Evolutionary conservation across 192 early-diverging fungal species (phyloP).

Genomic region (Polychytrium aggregatum): DNA sequence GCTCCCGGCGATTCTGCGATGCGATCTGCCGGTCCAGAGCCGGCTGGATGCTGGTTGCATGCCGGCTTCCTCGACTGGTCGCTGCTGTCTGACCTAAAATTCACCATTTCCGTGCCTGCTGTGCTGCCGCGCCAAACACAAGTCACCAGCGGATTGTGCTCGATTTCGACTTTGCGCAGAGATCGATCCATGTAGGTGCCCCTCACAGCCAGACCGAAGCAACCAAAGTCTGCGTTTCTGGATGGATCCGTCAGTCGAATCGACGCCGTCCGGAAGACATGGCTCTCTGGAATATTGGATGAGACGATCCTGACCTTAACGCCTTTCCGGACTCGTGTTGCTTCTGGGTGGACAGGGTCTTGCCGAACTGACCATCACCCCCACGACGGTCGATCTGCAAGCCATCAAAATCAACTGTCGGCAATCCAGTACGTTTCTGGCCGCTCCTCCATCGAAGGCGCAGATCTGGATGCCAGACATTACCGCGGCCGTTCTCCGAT

Average conservation of each 20-base stretch:
- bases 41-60: too few relatives aligned
- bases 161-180: slow-evolving; percentile 13
- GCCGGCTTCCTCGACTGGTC: too few relatives aligned
- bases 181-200: slow-evolving; percentile 7
- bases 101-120: neutral
- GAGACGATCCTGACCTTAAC: neutral
- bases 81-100: neutral
- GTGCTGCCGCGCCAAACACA: slow-evolving; percentile 2
- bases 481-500: neutral
- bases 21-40: too few relatives aligned
- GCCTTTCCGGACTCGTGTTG: neutral
- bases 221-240: neutral
- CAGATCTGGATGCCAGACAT: too few relatives aligned
- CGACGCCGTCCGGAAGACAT: neutral
- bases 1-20: too few relatives aligned
- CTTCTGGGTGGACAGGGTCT: slow-evolving; percentile 2
- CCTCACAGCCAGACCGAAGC: neutral
- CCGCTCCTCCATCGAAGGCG: neutral
- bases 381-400: slow-evolving; percentile 4
- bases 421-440: slow-evolving; percentile 13
- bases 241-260: neutral
- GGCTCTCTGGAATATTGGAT: neutral
- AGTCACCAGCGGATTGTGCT: slow-evolving; percentile 16
- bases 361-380: slow-evolving; percentile 7
- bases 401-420: slow-evolving; percentile 23